Evolutionary conservation across 2,329 filamentous ascomycete species (phyloP), one percentile per base, ranked within the genome.

Genomic region (Phoma sp.): DNA sequence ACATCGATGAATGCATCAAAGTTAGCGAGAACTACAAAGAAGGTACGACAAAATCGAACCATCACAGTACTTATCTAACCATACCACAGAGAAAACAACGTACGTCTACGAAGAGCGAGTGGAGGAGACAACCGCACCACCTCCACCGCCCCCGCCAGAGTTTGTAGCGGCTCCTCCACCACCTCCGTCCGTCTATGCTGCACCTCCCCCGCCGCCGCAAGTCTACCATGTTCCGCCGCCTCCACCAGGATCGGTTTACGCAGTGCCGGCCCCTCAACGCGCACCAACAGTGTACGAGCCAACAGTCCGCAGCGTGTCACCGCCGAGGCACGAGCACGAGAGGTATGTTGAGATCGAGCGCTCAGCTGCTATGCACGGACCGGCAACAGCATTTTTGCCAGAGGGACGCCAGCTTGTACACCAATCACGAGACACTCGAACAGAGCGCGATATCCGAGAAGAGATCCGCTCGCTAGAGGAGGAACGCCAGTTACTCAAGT

Each of bases 1-100:
- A 96, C 65, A 97, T 97, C 59, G 92, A 97, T 64, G 90, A 96
- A 67, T 82, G 97, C 37, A 89, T 97, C 65, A 88, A 86, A 66
- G 80, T 92, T 42, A 96, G 91, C 74, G 90, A 92, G 67, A 86
- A 89, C 26, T 92, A 91, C 76, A 79, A 79, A 69, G 77, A 78
- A 43, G 72, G 78, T 79, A 68, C 47, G 77, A 62, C 15, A 39
- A 14, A n/a, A 21, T 10, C 14, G 4, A 12, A 2, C 14, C 4
- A 5, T 37, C 36, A 6, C 14, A 29, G n/a, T 5, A 32, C 21
- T 10, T 14, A 20, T 26, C 45, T 53, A 56, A 53, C 28, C 7
- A 34, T 17, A 14, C 30, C 36, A 21, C 57, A 74, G 72, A 72
- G 46, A 73, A 73, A 67, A 70, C 61, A 3, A 74, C 71, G 14